A percentile compares a stretch with the other conserved stretches of the same genome.
phyloP scores from a whole-genome alignment of 257 asterid genomes.

The Solanum dulcamara region DNA sequence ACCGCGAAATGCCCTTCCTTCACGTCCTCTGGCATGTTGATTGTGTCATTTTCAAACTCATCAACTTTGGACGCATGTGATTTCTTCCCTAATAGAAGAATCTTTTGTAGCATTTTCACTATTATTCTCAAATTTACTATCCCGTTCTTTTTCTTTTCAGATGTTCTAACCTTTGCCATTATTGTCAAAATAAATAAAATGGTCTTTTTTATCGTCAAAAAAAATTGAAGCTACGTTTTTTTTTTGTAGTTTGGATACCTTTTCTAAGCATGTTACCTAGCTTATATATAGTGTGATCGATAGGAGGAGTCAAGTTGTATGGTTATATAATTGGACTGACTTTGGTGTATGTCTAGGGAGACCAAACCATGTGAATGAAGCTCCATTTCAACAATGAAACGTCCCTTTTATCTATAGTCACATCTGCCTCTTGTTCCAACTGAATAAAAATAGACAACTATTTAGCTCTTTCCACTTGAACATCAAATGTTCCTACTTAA shows the following conservation, averaged over 20 bases:
- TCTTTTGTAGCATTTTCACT: too few species aligned
- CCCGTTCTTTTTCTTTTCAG: constrained; percentile 13
- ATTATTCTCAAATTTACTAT: too few species aligned
- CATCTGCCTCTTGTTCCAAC: not conserved
- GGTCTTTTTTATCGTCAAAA: too few species aligned
- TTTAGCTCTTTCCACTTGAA: too few species aligned
- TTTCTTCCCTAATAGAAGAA: too few species aligned
- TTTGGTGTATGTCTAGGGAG: constrained; percentile 12
- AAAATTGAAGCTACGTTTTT: not conserved
- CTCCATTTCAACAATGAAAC: constrained; percentile 20
- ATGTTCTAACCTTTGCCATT: constrained; percentile 11
- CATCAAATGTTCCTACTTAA: too few species aligned
- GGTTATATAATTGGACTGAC: too few species aligned
- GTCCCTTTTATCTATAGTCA: constrained; percentile 29
- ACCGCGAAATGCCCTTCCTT: constrained; percentile 36
- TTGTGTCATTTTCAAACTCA: constrained; percentile 5
- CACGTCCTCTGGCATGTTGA: constrained; percentile 32
- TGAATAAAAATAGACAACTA: too few species aligned
- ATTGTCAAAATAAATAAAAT: too few species aligned
- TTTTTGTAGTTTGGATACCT: not conserved
- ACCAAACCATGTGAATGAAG: constrained; percentile 36
- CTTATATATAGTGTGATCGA: constrained; percentile 12
- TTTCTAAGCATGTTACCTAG: not conserved
- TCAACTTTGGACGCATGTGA: not conserved
- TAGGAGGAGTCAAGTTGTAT: too few species aligned